Conservation (phyloP, 2,329 filamentous ascomycete genomes). For the Hortaea werneckii region DNA sequence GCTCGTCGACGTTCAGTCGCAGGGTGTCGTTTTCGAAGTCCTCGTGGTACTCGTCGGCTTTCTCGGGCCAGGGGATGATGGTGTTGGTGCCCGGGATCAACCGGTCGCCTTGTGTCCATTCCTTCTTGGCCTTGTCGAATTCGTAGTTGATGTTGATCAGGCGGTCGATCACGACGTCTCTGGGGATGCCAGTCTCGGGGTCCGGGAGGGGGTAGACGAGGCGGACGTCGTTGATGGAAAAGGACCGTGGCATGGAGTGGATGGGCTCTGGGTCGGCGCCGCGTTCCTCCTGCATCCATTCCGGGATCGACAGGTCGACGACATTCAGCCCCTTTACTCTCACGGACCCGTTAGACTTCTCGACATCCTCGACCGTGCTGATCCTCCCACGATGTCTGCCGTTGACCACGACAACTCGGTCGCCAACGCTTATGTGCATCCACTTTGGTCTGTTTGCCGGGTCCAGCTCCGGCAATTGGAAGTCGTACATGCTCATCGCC, state of each 20-base stretch:
- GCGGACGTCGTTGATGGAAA: constrained; percentile 58
- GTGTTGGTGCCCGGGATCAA: constrained; percentile 62
- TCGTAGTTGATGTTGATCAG: constrained; percentile 36
- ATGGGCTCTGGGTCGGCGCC: constrained; percentile 24
- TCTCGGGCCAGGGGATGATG: constrained; percentile 66
- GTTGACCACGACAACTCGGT: constrained; percentile 72
- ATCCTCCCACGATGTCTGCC: constrained; percentile 79
- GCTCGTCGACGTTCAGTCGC: constrained; percentile 62
- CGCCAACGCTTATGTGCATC: constrained; percentile 41
- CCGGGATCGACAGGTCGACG: constrained; percentile 32
- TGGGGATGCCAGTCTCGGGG: constrained; percentile 50
- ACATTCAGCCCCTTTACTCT: constrained; percentile 31
- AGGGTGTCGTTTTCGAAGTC: constrained; percentile 60
- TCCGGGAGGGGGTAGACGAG: constrained; percentile 70
- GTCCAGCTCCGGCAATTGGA: constrained; percentile 18
- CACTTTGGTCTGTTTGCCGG: constrained; percentile 15
- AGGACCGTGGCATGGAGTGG: constrained; percentile 30
- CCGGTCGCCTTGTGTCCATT: constrained; percentile 31
- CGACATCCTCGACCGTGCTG: constrained; percentile 54
- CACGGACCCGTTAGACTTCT: constrained; percentile 24
- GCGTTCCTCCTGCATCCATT: constrained; percentile 33
- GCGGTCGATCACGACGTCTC: constrained; percentile 70
- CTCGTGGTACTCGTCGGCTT: constrained; percentile 34
- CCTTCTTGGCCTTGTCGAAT: constrained; percentile 32
- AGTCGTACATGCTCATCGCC: constrained; percentile 25